These are phyloP conservation scores for Nitzschia inconspicua DNA, from an alignment of 108 stramenopile species.

Conservation along the genomic window DNA sequence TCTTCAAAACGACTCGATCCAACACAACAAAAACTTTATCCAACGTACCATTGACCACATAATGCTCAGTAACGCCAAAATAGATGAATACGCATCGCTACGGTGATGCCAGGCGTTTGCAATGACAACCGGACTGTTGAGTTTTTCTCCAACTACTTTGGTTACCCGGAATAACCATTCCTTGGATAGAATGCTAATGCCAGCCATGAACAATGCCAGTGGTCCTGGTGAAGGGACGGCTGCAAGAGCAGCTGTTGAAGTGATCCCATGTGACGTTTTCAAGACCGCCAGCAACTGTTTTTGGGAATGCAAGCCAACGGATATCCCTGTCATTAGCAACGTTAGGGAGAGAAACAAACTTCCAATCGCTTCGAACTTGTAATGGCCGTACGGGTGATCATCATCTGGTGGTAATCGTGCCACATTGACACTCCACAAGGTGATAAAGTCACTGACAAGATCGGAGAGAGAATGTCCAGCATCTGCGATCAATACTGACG, in stretches of 20 bases:
- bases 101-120: slow-evolving; percentile 99
- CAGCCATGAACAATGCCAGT: slow-evolving; percentile 83
- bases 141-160: slow-evolving; percentile 67
- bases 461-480: slow-evolving; percentile 93
- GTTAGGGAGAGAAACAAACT: slow-evolving; percentile 87
- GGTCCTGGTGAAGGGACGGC: slow-evolving; percentile 54
- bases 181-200: slow-evolving; percentile 82
- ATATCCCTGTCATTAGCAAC: slow-evolving; percentile 83
- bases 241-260: slow-evolving; percentile 34
- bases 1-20: no score
- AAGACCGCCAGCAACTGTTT: slow-evolving; percentile 50
- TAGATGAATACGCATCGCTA: slow-evolving; percentile 90
- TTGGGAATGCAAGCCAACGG: slow-evolving; percentile 79
- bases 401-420: slow-evolving; percentile 84
- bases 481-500: slow-evolving; percentile 90
- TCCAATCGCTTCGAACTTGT: slow-evolving; percentile 94
- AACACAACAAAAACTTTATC: no score
- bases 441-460: slow-evolving; percentile 91
- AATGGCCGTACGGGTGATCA: slow-evolving; percentile 97
- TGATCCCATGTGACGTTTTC: slow-evolving; percentile 19
- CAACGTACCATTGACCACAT: slow-evolving; percentile 77
- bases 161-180: slow-evolving; percentile 94
- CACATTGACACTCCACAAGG: slow-evolving; percentile 86
- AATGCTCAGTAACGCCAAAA: slow-evolving; percentile 88
- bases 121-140: slow-evolving; percentile 90